These are phyloP conservation scores for Trametopsis cervina DNA, from an alignment of 768 basidiomycete genomes.

Conservation along the genomic window DNA sequence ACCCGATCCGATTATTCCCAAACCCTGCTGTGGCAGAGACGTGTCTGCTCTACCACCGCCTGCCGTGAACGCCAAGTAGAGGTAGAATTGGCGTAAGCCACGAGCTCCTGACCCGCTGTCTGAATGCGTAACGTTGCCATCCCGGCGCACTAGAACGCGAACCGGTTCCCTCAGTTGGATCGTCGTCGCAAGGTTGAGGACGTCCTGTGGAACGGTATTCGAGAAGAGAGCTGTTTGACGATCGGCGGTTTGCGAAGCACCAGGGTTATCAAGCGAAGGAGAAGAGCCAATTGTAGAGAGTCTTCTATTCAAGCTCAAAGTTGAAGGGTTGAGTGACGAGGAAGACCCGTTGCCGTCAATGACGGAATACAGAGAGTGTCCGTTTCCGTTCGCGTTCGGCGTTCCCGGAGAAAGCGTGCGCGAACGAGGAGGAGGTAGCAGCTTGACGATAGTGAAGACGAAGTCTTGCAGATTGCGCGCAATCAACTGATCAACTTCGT, in stretches of 20 bases:
- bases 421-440: conserved; percentile 83
- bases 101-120: conserved; percentile 69
- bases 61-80: conserved; percentile 93
- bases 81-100: conserved; percentile 90
- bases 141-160: conserved; percentile 91
- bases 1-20: conserved; percentile 93
- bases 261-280: conserved; percentile 29
- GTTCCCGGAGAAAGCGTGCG: conserved; percentile 42
- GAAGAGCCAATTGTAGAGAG: conserved; percentile 54
- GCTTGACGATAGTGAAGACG: conserved; percentile 88
- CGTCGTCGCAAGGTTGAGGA: conserved; percentile 88
- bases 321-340: conserved; percentile 26
- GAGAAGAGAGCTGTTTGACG: conserved; percentile 94
- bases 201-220: conserved; percentile 97
- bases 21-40: conserved; percentile 37
- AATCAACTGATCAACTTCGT: conserved; percentile 97
- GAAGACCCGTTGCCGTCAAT: conserved; percentile 20
- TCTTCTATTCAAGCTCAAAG: conserved; percentile 36
- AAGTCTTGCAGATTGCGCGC: conserved; percentile 95
- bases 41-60: conserved; percentile 57
- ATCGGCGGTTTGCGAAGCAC: conserved; percentile 44
- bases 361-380: conserved; percentile 34
- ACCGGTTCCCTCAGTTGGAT: conserved; percentile 96
- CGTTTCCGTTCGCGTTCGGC: conserved; percentile 28
- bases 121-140: conserved; percentile 71